Evolutionary conservation across 2,329 filamentous ascomycete species (phyloP), one percentile per base, ranked within the genome.

Genomic region (Colletotrichum echinochloae): DNA sequence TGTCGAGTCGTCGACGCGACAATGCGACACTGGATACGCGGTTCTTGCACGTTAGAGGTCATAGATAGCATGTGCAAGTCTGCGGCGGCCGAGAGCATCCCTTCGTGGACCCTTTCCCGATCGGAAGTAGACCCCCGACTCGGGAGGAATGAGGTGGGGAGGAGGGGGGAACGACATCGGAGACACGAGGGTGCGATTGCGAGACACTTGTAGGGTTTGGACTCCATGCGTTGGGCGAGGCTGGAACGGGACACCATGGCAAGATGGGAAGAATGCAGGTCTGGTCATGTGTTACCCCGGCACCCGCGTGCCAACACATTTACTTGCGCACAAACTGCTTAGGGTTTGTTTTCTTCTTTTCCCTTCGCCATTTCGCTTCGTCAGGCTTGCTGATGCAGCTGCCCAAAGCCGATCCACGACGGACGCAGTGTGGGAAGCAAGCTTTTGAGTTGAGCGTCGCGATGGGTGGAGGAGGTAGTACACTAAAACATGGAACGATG

Each of bases 181-280:
- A 70, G 66, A 70, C 66, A 46, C 48, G 44, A 46, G 64, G 51
- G 18, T 37, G n/a, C 28, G 56, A 54, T 65, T 49, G 48, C 69
- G 48, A 71, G 69, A 71, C 65, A 64, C 46, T 16, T 69, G 59
- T 46, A 28, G 51, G 61, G 55, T 54, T 55, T 66, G 51, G 54
- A 71, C 69, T 70, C 56, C 69, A 70, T 71, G 69, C 65, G 59
- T 54, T 56, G 37, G 59, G 55, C 69, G 44, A 71, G 69, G 69
- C 69, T 69, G 69, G 65, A 71, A 71, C 61, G 60, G n/a, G 59
- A 71, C 49, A 65, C 41, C 51, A 60, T 66, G 60, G 54, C 46
- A 56, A 23, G 44, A 26, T 33, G 7, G 30, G 49, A 48, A 57
- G 51, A 56, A 28, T 64, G 61, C 49, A n/a, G 23, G 61, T 23